Percentiles rank a stretch among this genome's conserved stretches.
Conservation (phyloP, 768 basidiomycete species). For the Pleurotus pulmonarius region DNA sequence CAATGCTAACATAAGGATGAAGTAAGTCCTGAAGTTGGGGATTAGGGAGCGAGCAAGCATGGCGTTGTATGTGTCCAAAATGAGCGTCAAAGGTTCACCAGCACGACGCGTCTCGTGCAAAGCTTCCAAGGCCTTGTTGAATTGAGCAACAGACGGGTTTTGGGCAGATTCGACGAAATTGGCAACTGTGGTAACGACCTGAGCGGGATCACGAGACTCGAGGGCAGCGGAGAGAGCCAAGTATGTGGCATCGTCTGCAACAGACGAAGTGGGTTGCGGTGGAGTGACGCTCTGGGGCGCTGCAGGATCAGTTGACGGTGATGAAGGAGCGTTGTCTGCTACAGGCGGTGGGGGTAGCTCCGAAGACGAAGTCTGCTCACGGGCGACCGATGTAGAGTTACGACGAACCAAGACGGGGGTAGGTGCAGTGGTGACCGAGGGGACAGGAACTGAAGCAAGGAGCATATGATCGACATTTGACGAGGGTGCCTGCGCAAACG, state of each 20-base stretch:
- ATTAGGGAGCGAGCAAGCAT: slow-evolving; percentile 59
- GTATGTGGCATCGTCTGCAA: slow-evolving; percentile 10
- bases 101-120: slow-evolving; percentile 39
- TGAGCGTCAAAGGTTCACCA: slow-evolving; percentile 51
- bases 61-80: slow-evolving; percentile 69
- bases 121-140: slow-evolving; percentile 60
- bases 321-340: slow-evolving; percentile 2
- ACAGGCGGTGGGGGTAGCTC: slow-evolving; percentile 11
- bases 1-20: slow-evolving; percentile 56
- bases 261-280: background rate
- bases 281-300: slow-evolving; percentile 16
- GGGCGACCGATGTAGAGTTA: slow-evolving; percentile 40
- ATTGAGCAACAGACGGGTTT: slow-evolving; percentile 44
- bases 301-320: slow-evolving; percentile 16
- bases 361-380: slow-evolving; percentile 17
- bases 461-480: slow-evolving; percentile 25
- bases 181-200: slow-evolving; percentile 31
- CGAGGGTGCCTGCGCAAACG: slow-evolving; percentile 36
- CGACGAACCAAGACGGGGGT: slow-evolving; percentile 36
- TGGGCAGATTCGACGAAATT: slow-evolving; percentile 24
- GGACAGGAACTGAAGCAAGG: slow-evolving; percentile 43
- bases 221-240: slow-evolving; percentile 22
- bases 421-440: slow-evolving; percentile 9
- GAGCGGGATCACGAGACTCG: slow-evolving; percentile 18
- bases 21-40: slow-evolving; percentile 64